Percentiles rank a stretch among this genome's conserved stretches.
These are phyloP conservation scores for Tremella mesenterica DNA, from an alignment of 768 basidiomycete genomes.

Conservation along the genomic window DNA sequence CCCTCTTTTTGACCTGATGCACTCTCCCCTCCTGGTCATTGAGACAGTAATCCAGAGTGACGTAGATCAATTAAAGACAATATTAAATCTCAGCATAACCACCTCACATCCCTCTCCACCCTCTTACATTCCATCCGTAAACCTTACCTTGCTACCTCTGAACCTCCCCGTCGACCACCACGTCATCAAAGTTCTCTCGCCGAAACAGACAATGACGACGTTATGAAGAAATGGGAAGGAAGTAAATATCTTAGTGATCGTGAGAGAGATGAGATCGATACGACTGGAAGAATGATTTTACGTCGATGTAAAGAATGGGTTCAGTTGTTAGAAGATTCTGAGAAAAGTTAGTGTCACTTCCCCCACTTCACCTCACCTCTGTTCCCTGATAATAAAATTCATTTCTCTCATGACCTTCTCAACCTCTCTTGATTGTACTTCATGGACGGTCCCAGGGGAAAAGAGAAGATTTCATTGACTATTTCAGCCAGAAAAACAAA, in stretches of 20 bases:
- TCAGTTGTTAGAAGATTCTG: conserved; percentile 74
- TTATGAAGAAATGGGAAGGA: conserved; percentile 35
- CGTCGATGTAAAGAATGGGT: conserved; percentile 78
- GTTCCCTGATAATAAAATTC: conserved; percentile 1
- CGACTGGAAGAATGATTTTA: conserved; percentile 78
- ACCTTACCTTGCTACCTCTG: conserved; percentile 67
- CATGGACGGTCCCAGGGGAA: background rate
- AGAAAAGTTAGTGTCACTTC: conserved; percentile 64
- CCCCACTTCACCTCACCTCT: background rate
- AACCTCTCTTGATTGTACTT: background rate
- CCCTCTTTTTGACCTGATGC: too few relatives aligned
- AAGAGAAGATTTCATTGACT: conserved; percentile 10
- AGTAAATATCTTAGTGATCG: conserved; percentile 60
- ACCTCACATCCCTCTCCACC: conserved; percentile 28
- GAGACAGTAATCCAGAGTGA: too few relatives aligned
- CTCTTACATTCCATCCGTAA: conserved; percentile 68
- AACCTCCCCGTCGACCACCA: conserved; percentile 33
- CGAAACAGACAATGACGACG: conserved; percentile 12
- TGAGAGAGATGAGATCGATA: conserved; percentile 91
- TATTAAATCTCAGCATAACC: conserved; percentile 27
- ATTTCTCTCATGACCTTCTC: background rate
- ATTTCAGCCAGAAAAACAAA: conserved; percentile 16
- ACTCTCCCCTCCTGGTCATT: too few relatives aligned
- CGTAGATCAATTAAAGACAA: too few relatives aligned
- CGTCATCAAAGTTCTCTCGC: background rate